A percentile compares a stretch with the other conserved stretches of the same genome.
These are phyloP conservation scores for Boechera retrofracta DNA, from an alignment of 345 rosid genomes.

Conservation along the genomic window DNA sequence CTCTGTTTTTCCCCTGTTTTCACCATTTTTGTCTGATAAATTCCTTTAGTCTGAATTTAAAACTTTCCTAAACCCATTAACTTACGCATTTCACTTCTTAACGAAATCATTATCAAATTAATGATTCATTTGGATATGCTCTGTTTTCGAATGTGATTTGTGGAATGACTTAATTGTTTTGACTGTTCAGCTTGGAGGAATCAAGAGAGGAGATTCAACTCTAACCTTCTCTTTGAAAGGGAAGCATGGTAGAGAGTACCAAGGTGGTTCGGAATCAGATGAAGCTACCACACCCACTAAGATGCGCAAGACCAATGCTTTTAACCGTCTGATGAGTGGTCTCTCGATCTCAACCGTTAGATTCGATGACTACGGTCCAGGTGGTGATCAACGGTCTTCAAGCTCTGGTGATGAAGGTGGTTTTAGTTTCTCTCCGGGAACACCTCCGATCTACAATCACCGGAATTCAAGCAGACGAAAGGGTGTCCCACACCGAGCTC, in stretches of 20 bases:
- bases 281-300: slow-evolving; percentile 75
- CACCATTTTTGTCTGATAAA: not conserved
- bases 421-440: slow-evolving; percentile 60
- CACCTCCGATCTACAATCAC: slow-evolving; percentile 66
- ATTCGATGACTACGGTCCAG: slow-evolving; percentile 36
- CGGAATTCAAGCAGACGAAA: slow-evolving; percentile 77
- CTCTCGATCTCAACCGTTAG: slow-evolving; percentile 52
- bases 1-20: not conserved
- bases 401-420: slow-evolving; percentile 74
- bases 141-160: slow-evolving; percentile 21
- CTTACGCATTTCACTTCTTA: slow-evolving; percentile 1
- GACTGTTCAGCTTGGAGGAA: slow-evolving; percentile 67
- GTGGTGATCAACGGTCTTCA: slow-evolving; percentile 46
- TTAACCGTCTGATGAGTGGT: slow-evolving; percentile 69
- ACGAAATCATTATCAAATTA: not conserved
- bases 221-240: slow-evolving; percentile 63
- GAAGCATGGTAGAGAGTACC: slow-evolving; percentile 59
- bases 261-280: slow-evolving; percentile 76
- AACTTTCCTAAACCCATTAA: not conserved
- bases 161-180: slow-evolving; percentile 21
- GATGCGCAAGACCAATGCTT: slow-evolving; percentile 62
- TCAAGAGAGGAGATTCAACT: slow-evolving; percentile 69
- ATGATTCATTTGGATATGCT: slow-evolving; percentile 20
- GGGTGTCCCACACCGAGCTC: slow-evolving; percentile 91
- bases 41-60: not conserved